A percentile compares a stretch with the other conserved stretches of the same genome.
Conservation (phyloP, 2,329 filamentous ascomycete species). For the Alternaria sp. region DNA sequence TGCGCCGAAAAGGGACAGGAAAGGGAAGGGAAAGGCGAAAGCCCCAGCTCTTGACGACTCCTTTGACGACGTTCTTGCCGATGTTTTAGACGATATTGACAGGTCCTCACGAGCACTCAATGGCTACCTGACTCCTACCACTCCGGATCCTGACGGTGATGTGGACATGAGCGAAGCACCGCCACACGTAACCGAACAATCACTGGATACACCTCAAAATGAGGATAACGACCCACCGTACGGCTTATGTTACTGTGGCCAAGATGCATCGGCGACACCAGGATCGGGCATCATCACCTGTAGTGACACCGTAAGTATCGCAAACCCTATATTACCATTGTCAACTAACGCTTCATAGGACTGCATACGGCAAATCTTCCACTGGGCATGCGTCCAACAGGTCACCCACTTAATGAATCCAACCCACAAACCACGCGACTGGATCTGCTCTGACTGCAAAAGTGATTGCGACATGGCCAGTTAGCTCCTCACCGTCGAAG, state of each 20-base stretch:
- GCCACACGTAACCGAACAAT: background rate
- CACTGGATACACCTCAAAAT: background rate
- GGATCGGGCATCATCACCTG: slow-evolving; percentile 19
- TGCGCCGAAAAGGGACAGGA: background rate
- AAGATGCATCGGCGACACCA: slow-evolving; percentile 17
- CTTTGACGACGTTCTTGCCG: background rate
- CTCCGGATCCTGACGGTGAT: slow-evolving; percentile 22
- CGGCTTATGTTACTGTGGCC: slow-evolving; percentile 26
- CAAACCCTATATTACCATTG: too few species aligned
- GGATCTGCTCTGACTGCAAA: slow-evolving; percentile 19
- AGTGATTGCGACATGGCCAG: background rate
- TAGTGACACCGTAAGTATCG: slow-evolving; percentile 15
- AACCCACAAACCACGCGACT: background rate
- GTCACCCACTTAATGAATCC: background rate
- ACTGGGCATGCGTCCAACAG: slow-evolving; percentile 23
- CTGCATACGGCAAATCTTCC: slow-evolving; percentile 30
- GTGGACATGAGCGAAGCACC: slow-evolving; percentile 16
- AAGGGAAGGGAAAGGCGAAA: slow-evolving; percentile 17
- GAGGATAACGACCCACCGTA: slow-evolving; percentile 11
- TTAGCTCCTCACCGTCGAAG: background rate
- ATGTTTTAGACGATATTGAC: background rate
- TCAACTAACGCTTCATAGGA: slow-evolving; percentile 11
- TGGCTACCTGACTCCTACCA: slow-evolving; percentile 19
- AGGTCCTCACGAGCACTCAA: background rate
- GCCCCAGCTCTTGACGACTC: background rate